A percentile compares a stretch with the other conserved stretches of the same genome.
Conservation (phyloP, 305 asterid species). For the Fraxinus velutina region DNA sequence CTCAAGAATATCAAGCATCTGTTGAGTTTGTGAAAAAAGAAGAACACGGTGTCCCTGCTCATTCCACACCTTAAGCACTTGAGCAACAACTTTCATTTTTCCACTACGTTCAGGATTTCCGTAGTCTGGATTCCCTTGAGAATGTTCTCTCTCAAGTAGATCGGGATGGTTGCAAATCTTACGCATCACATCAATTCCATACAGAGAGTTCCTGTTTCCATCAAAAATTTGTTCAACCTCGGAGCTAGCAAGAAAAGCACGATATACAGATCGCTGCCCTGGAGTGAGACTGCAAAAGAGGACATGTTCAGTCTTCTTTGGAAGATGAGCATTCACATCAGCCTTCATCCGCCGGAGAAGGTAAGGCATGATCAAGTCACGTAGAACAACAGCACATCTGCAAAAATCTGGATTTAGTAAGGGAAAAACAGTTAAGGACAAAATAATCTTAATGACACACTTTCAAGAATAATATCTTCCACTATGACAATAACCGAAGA, state of each 20-base stretch:
- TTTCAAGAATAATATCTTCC: constrained; percentile 11
- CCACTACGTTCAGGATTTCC: constrained; percentile 91
- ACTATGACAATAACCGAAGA: background rate
- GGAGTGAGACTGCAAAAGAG: constrained; percentile 88
- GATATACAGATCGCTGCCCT: constrained; percentile 81
- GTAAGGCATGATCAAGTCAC: constrained; percentile 97
- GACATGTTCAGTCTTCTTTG: constrained; percentile 95
- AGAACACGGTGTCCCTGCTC: constrained; percentile 97
- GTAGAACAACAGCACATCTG: constrained; percentile 96
- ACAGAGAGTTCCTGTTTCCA: constrained; percentile 81
- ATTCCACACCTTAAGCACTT: constrained; percentile 88
- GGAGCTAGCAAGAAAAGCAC: constrained; percentile 95
- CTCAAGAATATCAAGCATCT: constrained; percentile 97
- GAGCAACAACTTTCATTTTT: constrained; percentile 83
- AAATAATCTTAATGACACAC: background rate
- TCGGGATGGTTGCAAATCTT: constrained; percentile 98
- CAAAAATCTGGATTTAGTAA: constrained; percentile 21
- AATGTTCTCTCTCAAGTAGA: constrained; percentile 93
- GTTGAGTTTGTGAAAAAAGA: constrained; percentile 87
- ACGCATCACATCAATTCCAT: constrained; percentile 93
- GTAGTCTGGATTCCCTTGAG: constrained; percentile 75
- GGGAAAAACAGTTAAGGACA: constrained; percentile 11
- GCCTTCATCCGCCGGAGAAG: constrained; percentile 96
- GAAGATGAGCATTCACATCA: constrained; percentile 82
- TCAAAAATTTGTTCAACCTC: constrained; percentile 90